phyloP scores from a whole-genome alignment of 805 yeast species.

The Candida argentea region DNA sequence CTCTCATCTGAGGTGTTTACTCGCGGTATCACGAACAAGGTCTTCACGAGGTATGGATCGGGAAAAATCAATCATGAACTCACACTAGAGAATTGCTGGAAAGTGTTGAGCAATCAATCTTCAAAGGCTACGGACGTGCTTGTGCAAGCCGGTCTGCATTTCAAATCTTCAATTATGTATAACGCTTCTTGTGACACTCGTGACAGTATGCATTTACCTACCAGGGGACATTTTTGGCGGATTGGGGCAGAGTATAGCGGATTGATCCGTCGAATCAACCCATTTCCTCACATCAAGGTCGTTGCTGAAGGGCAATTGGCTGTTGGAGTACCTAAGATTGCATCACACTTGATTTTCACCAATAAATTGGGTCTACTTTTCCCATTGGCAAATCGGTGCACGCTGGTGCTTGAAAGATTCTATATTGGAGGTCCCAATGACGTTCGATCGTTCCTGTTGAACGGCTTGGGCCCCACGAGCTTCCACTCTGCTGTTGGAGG shows the following conservation, averaged over 20 bases:
- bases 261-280: conserved; percentile 12
- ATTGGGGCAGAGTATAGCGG: conserved; percentile 28
- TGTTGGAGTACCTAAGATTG: conserved; percentile 8
- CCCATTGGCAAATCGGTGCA: conserved; percentile 9
- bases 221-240: conserved; percentile 28
- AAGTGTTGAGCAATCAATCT: conserved; percentile 19
- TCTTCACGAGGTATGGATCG: conserved; percentile 25
- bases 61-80: conserved; percentile 37
- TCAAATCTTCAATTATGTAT: conserved; percentile 35
- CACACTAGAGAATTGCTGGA: conserved; percentile 33
- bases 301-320: conserved; percentile 31
- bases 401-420: conserved; percentile 40
- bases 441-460: conserved; percentile 39
- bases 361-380: conserved; percentile 24
- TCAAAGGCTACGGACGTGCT: conserved; percentile 22
- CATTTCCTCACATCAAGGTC: conserved; percentile 30
- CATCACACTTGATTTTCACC: conserved; percentile 16
- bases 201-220: conserved; percentile 33
- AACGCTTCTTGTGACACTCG: conserved; percentile 35
- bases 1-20: conserved; percentile 35
- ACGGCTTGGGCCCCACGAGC: conserved; percentile 48
- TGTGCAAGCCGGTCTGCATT: conserved; percentile 33
- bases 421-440: conserved; percentile 54
- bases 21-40: conserved; percentile 32
- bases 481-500: conserved; percentile 44